Percentiles rank a stretch among this genome's conserved stretches.
Conservation (phyloP, 2,329 filamentous ascomycete genomes). For the Aureobasidium melanogenum region DNA sequence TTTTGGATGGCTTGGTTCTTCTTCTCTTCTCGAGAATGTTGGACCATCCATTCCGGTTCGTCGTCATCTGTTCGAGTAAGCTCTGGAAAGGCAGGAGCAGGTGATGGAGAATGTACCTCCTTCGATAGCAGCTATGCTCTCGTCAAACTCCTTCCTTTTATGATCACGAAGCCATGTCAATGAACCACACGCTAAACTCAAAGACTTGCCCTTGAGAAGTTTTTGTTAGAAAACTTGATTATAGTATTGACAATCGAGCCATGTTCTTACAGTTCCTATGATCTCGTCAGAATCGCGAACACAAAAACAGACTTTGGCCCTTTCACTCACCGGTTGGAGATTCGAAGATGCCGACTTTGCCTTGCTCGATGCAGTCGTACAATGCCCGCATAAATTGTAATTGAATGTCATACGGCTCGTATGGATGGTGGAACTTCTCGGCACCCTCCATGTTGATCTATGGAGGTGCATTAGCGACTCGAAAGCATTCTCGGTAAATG, state of each 20-base stretch:
- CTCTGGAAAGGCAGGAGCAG: no score
- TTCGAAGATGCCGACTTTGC: conserved; percentile 80
- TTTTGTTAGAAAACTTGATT: not conserved
- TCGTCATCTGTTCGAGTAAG: conserved; percentile 40
- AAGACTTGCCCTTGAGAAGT: conserved; percentile 61
- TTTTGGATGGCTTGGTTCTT: conserved; percentile 56
- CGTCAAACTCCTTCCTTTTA: conserved; percentile 54
- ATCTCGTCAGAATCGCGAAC: not conserved
- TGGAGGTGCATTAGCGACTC: not conserved
- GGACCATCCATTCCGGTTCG: conserved; percentile 77
- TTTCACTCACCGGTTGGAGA: conserved; percentile 72
- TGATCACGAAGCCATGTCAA: conserved; percentile 85
- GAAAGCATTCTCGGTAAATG: not conserved
- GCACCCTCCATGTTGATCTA: not conserved
- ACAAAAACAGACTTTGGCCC: no score
- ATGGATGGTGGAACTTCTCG: conserved; percentile 73
- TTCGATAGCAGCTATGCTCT: conserved; percentile 39
- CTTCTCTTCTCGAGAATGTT: conserved; percentile 63
- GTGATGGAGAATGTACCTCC: conserved; percentile 23
- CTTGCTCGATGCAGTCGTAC: conserved; percentile 68
- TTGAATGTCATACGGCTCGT: conserved; percentile 79
- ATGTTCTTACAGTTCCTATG: not conserved
- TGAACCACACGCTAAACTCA: conserved; percentile 82
- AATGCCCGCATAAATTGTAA: conserved; percentile 77
- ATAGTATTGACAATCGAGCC: not conserved